Base-by-base conservation (phyloP, 1,284 basidiomycete species). In the Agroathelia rolfsii region DNA sequence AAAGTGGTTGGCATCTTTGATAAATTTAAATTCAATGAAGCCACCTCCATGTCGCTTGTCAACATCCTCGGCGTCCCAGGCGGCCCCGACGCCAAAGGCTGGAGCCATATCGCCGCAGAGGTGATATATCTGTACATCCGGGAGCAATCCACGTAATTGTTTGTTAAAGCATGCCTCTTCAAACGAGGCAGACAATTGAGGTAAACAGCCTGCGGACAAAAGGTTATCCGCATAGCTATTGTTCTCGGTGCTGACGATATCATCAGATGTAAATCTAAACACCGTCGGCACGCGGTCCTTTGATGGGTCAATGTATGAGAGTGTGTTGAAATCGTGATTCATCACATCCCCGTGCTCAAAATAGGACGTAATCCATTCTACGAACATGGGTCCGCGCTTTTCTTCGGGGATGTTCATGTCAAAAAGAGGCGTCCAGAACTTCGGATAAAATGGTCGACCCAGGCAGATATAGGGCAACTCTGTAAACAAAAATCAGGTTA, bases 321-420 rank as follows among this genome's bases (percentile, higher is more conserved):
- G 34, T 6, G 34, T 24, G 18, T 43, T 37, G 9, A 41, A 34
- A 28, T 57, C 51, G 13, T 46, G 48, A 20, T 41, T 43, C 8
- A 44, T 32, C 14, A 60, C 36, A 34, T 55, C 53, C 13, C 47
- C 48, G 38, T 61, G 60, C 10, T 52, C 38, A 41, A 56, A 62
- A 39, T 60, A 59, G 2, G 48, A 37, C 1, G 53, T 50, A 13
- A 55, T 29, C 55, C 55, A 60, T 8, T 44, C 43, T 3, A 33
- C 37, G 23, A 52, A 51, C n/a, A 44, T 35, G 13, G 29, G 36
- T 12, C 28, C 22, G 12, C 44, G 45, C 4, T 41, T 32, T 14
- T 42, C 37, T 1, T 23, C 34, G 4, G 53, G 45, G 13, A 55
- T 47, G 12, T 24, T 38, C 1, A 13, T 17, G 35, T 49, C 44